Percentiles rank a stretch among this genome's conserved stretches.
These are phyloP conservation scores for Alopecurus myosuroides DNA, from an alignment of 176 grass and related monocot species.

Conservation along the genomic window DNA sequence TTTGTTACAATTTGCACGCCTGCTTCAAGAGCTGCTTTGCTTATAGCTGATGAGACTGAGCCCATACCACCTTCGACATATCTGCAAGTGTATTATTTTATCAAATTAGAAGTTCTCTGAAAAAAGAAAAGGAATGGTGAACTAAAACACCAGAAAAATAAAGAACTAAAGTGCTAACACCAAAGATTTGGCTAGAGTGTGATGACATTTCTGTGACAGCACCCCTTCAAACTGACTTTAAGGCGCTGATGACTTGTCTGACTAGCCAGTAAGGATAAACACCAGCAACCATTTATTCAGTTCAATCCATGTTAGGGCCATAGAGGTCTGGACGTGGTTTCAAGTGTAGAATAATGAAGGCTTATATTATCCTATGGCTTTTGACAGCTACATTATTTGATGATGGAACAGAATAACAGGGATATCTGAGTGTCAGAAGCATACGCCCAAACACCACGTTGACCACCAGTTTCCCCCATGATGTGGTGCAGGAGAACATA, in stretches of 20 bases:
- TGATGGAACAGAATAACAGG: conserved; percentile 11
- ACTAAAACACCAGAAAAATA: conserved; percentile 3
- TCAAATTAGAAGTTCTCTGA: conserved; percentile 1
- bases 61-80: conserved; percentile 99
- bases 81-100: conserved; percentile 36
- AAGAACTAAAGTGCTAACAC: neutral
- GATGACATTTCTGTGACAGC: neutral
- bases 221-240: neutral
- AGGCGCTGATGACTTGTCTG: neutral
- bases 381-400: neutral
- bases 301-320: neutral
- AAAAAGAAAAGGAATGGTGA: neutral
- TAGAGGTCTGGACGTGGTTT: neutral
- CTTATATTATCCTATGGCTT: neutral
- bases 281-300: neutral
- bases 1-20: conserved; percentile 86
- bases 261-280: neutral
- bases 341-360: neutral
- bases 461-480: conserved; percentile 89
- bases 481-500: conserved; percentile 97
- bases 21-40: conserved; percentile 94
- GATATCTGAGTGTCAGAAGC: conserved; percentile 29
- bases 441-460: conserved; percentile 99
- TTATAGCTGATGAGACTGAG: conserved; percentile 87
- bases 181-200: neutral